Evolutionary conservation across 1,139 yeast species (phyloP).

Genomic region (Taiozyma sp.): DNA sequence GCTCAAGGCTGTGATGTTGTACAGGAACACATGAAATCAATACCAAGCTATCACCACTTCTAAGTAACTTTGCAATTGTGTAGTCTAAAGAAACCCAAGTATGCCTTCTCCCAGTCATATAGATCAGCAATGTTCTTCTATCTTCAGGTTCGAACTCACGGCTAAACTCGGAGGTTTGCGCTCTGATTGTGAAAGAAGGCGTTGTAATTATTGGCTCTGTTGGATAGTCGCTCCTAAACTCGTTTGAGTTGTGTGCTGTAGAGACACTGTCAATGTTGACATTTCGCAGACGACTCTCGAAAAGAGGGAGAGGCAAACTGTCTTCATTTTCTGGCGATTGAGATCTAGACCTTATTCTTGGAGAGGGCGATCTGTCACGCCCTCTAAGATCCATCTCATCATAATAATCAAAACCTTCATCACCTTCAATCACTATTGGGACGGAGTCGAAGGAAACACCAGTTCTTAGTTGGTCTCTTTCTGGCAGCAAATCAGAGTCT

Average conservation of each 20-base stretch:
- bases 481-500: background rate
- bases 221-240: conserved; percentile 16
- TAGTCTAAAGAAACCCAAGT: conserved; percentile 82
- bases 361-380: conserved; percentile 6
- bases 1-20: background rate
- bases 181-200: conserved; percentile 5
- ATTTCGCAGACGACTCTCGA: background rate
- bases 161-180: background rate
- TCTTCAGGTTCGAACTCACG: conserved; percentile 3
- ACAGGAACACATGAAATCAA: conserved; percentile 42
- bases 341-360: conserved; percentile 37
- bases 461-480: background rate
- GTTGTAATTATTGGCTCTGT: conserved; percentile 7
- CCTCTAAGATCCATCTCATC: background rate
- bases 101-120: conserved; percentile 65
- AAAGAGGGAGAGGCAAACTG: background rate
- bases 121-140: conserved; percentile 57
- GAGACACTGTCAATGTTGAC: background rate
- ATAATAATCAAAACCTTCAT: background rate
- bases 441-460: background rate
- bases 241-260: background rate
- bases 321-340: conserved; percentile 44
- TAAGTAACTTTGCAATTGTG: conserved; percentile 46
- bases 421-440: background rate
- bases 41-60: conserved; percentile 61